These are phyloP conservation scores for Zoysia japonica DNA, from an alignment of 176 grass and related monocot genomes.

Conservation along the genomic window DNA sequence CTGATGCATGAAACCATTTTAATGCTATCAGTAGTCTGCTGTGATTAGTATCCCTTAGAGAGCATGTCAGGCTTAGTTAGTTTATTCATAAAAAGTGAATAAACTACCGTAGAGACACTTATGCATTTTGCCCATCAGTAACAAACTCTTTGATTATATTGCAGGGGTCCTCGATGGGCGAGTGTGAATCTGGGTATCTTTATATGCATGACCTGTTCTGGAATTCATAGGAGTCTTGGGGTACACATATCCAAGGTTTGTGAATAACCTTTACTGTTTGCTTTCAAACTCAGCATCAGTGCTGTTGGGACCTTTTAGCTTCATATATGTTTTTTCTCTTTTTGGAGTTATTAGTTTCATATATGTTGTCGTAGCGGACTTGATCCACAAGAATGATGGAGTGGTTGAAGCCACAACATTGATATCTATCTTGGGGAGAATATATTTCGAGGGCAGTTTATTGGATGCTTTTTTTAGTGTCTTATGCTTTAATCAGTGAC, in stretches of 20 bases:
- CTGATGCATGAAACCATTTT: too few species aligned
- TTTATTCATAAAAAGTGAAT: too few species aligned
- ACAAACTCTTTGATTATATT: conserved; percentile 22
- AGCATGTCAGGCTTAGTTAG: too few species aligned
- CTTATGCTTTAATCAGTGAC: conserved; percentile 5
- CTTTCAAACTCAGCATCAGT: background rate
- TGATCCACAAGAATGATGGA: background rate
- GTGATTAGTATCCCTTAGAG: too few species aligned
- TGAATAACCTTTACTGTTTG: conserved; percentile 20
- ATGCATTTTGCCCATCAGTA: background rate
- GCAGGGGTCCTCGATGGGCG: conserved; percentile 95
- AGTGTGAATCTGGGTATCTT: conserved; percentile 98
- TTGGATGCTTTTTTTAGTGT: background rate
- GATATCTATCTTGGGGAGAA: background rate
- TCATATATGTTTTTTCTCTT: background rate
- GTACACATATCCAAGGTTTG: conserved; percentile 98
- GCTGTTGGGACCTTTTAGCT: background rate
- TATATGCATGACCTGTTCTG: conserved; percentile 98
- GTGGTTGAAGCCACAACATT: background rate
- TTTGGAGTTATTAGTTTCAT: background rate
- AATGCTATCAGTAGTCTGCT: too few species aligned
- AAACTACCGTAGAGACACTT: background rate
- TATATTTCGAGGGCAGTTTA: conserved; percentile 12
- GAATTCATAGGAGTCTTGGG: conserved; percentile 97
- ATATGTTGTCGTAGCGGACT: background rate